These are phyloP conservation scores for Penicillium soppii DNA, from an alignment of 495 filamentous ascomycete species.

Conservation along the genomic window DNA sequence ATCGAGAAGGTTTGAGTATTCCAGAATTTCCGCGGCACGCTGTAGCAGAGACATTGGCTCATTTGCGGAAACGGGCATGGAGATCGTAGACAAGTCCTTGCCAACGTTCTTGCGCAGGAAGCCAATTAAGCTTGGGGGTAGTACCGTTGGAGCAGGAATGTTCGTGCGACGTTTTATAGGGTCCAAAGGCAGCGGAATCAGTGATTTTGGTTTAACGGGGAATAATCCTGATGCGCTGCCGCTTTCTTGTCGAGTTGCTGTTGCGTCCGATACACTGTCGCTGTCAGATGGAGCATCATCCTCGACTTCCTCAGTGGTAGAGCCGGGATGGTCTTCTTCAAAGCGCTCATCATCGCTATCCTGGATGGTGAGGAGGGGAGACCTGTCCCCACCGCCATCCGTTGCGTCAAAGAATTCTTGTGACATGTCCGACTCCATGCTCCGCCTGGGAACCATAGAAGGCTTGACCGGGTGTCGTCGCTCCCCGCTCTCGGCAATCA, in stretches of 20 bases:
- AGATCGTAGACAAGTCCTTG: slow-evolving; percentile 92
- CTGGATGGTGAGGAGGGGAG: slow-evolving; percentile 72
- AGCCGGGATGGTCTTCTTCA: slow-evolving; percentile 23
- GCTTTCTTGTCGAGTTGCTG: slow-evolving; percentile 33
- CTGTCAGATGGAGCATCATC: slow-evolving; percentile 48
- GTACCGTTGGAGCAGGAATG: slow-evolving; percentile 67
- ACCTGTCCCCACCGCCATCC: slow-evolving; percentile 58
- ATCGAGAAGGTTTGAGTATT: slow-evolving; percentile 85
- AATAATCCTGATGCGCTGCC: slow-evolving; percentile 58
- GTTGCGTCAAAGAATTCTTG: slow-evolving; percentile 96
- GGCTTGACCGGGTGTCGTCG: slow-evolving; percentile 59
- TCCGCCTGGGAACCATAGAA: slow-evolving; percentile 60
- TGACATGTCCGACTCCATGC: slow-evolving; percentile 75
- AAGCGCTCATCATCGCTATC: slow-evolving; percentile 55
- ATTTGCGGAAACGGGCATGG: slow-evolving; percentile 96
- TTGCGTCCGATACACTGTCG: slow-evolving; percentile 52
- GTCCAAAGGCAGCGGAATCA: slow-evolving; percentile 75
- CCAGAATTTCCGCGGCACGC: slow-evolving; percentile 81
- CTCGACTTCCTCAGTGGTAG: slow-evolving; percentile 30
- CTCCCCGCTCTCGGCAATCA: slow-evolving; percentile 76
- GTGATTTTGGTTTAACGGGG: slow-evolving; percentile 68
- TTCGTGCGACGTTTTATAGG: slow-evolving; percentile 65
- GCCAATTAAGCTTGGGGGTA: slow-evolving; percentile 86
- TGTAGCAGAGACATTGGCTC: slow-evolving; percentile 89
- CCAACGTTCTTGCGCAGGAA: slow-evolving; percentile 97